phyloP scores from a whole-genome alignment of 2,329 filamentous ascomycete species.

The Ophiostoma montium region DNA sequence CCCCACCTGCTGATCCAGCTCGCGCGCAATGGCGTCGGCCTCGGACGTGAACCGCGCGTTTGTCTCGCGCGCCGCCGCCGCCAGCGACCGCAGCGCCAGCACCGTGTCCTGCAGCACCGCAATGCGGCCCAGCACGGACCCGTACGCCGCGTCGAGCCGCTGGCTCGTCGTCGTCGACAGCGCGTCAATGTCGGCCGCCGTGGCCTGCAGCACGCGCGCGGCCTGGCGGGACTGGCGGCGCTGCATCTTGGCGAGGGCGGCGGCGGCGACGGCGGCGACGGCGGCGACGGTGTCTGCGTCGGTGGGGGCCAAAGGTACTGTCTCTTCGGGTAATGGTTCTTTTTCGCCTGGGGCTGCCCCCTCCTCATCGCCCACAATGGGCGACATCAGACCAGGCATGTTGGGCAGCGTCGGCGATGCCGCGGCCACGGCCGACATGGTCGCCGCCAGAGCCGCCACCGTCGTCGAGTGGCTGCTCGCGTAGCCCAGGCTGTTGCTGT shows the following conservation, averaged over 20 bases:
- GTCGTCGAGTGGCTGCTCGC: conserved; percentile 4
- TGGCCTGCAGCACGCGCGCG: conserved; percentile 6
- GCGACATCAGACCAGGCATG: neutral
- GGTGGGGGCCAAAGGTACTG: neutral
- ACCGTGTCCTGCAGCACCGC: conserved; percentile 50
- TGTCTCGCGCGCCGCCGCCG: conserved; percentile 42
- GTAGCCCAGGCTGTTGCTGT: neutral
- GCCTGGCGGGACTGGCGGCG: conserved; percentile 8
- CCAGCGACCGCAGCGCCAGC: conserved; percentile 50
- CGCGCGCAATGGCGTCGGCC: conserved; percentile 41
- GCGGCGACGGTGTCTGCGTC: conserved; percentile 3
- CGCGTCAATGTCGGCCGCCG: conserved; percentile 7
- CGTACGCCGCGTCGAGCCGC: conserved; percentile 60
- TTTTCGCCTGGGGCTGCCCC: too few species aligned
- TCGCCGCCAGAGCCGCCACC: conserved; percentile 9
- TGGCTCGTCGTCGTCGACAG: conserved; percentile 45
- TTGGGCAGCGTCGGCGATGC: conserved; percentile 2
- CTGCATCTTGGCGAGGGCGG: conserved; percentile 8
- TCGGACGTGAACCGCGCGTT: conserved; percentile 46
- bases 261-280: conserved; percentile 14
- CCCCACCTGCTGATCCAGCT: conserved; percentile 49
- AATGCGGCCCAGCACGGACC: conserved; percentile 56
- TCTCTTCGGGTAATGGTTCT: neutral
- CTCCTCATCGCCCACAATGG: neutral
- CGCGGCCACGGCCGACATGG: neutral